Conservation (phyloP, 1,284 basidiomycete genomes). For the Clitocybe nebularis region DNA sequence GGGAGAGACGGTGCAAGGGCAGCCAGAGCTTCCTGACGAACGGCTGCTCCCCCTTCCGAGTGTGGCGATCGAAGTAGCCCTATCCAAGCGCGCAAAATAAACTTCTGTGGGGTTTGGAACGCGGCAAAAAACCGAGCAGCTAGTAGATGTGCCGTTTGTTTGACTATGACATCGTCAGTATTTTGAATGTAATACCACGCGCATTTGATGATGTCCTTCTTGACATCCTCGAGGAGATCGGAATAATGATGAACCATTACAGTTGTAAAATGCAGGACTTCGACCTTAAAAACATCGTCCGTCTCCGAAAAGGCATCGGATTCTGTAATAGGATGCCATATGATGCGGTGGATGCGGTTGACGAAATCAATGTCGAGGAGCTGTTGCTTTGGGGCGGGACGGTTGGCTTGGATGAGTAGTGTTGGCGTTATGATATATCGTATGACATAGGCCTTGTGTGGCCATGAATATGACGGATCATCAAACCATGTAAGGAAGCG, state of each 20-base stretch:
- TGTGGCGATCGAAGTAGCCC: slow-evolving; percentile 85
- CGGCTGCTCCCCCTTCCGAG: slow-evolving; percentile 76
- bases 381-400: slow-evolving; percentile 45
- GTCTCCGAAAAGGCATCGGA: slow-evolving; percentile 53
- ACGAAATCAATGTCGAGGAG: slow-evolving; percentile 74
- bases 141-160: slow-evolving; percentile 91
- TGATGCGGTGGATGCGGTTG: slow-evolving; percentile 62
- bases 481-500: slow-evolving; percentile 87
- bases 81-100: slow-evolving; percentile 92
- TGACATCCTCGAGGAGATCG: slow-evolving; percentile 71
- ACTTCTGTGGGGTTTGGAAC: slow-evolving; percentile 91
- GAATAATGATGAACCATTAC: slow-evolving; percentile 86
- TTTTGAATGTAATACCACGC: slow-evolving; percentile 88
- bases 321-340: slow-evolving; percentile 80
- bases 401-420: slow-evolving; percentile 73
- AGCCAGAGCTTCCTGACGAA: slow-evolving; percentile 84
- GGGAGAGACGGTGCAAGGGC: slow-evolving; percentile 89
- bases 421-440: slow-evolving; percentile 89
- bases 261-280: slow-evolving; percentile 89
- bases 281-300: slow-evolving; percentile 85
- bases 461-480: slow-evolving; percentile 61
- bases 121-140: slow-evolving; percentile 93
- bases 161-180: slow-evolving; percentile 87
- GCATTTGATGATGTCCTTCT: slow-evolving; percentile 95
- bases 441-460: slow-evolving; percentile 84